phyloP scores from a whole-genome alignment of 2,329 filamentous ascomycete species.

The Cladophialophora bantiana region DNA sequence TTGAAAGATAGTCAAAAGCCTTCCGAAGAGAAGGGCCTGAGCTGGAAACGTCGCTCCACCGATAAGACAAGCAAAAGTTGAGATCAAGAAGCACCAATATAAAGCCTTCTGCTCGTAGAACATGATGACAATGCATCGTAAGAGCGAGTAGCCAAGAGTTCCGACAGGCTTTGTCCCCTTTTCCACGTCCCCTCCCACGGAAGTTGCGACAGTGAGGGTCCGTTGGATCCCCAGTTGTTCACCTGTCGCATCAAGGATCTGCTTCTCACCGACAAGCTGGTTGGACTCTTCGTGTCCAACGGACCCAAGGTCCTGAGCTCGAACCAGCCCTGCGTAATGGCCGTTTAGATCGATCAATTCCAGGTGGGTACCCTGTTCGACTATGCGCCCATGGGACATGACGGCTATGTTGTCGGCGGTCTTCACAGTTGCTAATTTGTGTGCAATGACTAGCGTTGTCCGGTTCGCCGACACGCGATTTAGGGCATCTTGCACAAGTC shows the following conservation, averaged over 20 bases:
- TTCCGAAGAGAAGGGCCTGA: constrained; percentile 52
- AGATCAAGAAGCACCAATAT: constrained; percentile 47
- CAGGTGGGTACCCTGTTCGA: constrained; percentile 78
- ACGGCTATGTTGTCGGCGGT: constrained; percentile 82
- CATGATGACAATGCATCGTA: constrained; percentile 48
- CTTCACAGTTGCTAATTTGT: constrained; percentile 74
- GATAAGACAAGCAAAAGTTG: constrained; percentile 44
- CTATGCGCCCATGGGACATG: constrained; percentile 71
- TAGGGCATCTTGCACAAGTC: constrained; percentile 61
- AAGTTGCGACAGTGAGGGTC: constrained; percentile 27
- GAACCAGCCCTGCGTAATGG: constrained; percentile 64
- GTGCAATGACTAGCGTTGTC: constrained; percentile 78
- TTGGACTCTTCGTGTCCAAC: constrained; percentile 23
- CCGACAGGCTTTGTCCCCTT: constrained; percentile 30
- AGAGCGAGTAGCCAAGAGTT: constrained; percentile 42
- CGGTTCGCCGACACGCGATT: constrained; percentile 64
- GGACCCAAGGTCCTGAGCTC: constrained; percentile 55
- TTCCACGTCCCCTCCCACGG: constrained; percentile 31
- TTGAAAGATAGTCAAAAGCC: constrained; percentile 41
- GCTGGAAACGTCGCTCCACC: constrained; percentile 55
- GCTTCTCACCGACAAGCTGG: constrained; percentile 26
- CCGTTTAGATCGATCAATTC: constrained; percentile 68
- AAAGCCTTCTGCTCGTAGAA: constrained; percentile 44
- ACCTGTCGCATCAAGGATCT: background rate
- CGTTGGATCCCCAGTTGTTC: constrained; percentile 28